These are phyloP conservation scores for Arthroderma sp. DNA, from an alignment of 2,329 filamentous ascomycete species.

Conservation along the genomic window DNA sequence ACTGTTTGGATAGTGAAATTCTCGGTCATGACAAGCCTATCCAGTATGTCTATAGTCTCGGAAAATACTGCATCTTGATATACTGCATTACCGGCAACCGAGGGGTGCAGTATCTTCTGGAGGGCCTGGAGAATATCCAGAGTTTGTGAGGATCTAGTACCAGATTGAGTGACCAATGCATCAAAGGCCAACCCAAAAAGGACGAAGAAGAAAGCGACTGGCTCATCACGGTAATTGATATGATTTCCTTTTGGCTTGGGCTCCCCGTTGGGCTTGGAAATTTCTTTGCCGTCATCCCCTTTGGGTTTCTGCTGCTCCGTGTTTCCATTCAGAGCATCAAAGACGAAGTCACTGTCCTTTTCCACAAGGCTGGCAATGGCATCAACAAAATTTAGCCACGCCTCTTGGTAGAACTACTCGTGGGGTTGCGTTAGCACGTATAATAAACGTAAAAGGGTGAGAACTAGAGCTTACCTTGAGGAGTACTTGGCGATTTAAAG, in stretches of 20 bases:
- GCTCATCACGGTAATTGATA: slow-evolving; percentile 96
- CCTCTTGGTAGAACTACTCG: slow-evolving; percentile 75
- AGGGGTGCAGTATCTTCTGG: slow-evolving; percentile 87
- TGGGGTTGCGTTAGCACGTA: too few species aligned
- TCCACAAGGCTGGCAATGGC: slow-evolving; percentile 95
- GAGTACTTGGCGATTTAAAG: slow-evolving; percentile 83
- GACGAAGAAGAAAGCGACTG: slow-evolving; percentile 97
- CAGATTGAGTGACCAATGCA: slow-evolving; percentile 69
- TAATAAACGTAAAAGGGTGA: not conserved
- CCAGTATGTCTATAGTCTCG: slow-evolving; percentile 91
- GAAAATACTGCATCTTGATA: slow-evolving; percentile 93
- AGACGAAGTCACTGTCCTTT: slow-evolving; percentile 94
- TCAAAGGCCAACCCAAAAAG: slow-evolving; percentile 94
- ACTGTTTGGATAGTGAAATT: slow-evolving; percentile 76
- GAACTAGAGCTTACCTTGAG: slow-evolving; percentile 42
- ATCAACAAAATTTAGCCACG: slow-evolving; percentile 92
- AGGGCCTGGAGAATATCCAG: slow-evolving; percentile 80
- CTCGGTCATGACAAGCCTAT: slow-evolving; percentile 84
- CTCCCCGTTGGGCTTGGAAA: slow-evolving; percentile 15
- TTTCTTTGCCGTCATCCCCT: slow-evolving; percentile 1
- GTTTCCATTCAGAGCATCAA: slow-evolving; percentile 88
- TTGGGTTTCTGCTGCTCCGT: slow-evolving; percentile 12
- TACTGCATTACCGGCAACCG: slow-evolving; percentile 89
- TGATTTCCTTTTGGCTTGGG: slow-evolving; percentile 51
- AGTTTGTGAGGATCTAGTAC: slow-evolving; percentile 56